Percentiles rank a stretch among this genome's conserved stretches.
These are phyloP conservation scores for Acanthamoeba lenticulata DNA, from an alignment of 208 protist species.

Conservation along the genomic window DNA sequence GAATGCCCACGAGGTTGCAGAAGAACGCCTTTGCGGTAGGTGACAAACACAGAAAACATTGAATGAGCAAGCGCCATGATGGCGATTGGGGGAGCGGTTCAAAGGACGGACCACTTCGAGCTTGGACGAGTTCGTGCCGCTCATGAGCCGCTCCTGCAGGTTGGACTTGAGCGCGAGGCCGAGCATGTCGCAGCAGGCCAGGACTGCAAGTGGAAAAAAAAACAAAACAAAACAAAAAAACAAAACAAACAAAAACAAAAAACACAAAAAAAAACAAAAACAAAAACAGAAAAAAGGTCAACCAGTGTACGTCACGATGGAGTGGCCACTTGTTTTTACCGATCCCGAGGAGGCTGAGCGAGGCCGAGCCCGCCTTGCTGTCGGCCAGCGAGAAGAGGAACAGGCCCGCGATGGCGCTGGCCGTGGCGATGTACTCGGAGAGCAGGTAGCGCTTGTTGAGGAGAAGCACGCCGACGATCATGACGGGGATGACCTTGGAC, in stretches of 20 bases:
- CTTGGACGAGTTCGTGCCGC: not conserved
- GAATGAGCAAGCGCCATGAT: too few species aligned
- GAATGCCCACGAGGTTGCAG: not conserved
- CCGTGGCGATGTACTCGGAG: not conserved
- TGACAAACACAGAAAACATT: too few species aligned
- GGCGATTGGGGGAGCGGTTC: too few species aligned
- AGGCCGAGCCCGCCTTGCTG: not conserved
- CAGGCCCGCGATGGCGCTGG: not conserved
- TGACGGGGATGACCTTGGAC: not conserved
- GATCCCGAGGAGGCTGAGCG: not conserved
- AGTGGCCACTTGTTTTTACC: not conserved
- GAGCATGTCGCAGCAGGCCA: not conserved
- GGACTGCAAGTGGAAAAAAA: not conserved
- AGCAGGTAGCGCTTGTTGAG: not conserved
- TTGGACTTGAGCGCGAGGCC: not conserved
- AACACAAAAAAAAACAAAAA: too few species aligned
- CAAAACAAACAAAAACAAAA: not conserved
- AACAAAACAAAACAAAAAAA: not conserved
- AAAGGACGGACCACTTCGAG: not conserved
- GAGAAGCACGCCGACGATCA: not conserved
- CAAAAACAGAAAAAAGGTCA: not conserved
- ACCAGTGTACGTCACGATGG: too few species aligned
- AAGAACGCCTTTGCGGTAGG: not conserved
- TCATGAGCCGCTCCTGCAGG: not conserved
- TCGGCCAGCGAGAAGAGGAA: constrained; percentile 21